These are phyloP conservation scores for Crinitomyces ghanaensis DNA, from an alignment of 805 yeast species.

Conservation along the genomic window DNA sequence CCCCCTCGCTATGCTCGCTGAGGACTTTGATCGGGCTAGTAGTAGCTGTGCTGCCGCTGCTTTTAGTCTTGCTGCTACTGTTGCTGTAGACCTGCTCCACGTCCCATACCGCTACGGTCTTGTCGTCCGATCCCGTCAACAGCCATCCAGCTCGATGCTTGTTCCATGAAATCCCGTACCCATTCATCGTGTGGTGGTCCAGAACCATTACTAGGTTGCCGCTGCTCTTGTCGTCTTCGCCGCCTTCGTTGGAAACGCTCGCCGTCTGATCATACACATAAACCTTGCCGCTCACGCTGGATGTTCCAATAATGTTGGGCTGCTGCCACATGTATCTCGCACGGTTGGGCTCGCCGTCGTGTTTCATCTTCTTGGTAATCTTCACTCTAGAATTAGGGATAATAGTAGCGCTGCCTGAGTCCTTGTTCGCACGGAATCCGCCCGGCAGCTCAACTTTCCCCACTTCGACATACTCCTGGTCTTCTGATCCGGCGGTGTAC, in stretches of 20 bases:
- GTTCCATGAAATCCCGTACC: constrained; percentile 64
- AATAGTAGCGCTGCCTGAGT: constrained; percentile 1
- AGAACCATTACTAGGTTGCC: constrained; percentile 11
- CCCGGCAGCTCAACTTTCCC: constrained; percentile 12
- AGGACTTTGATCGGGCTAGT: constrained; percentile 5
- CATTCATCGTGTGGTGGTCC: constrained; percentile 45
- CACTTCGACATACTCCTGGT: constrained; percentile 14
- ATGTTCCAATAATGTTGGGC: constrained; percentile 40
- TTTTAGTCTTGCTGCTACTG: neutral
- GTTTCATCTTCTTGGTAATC: constrained; percentile 42
- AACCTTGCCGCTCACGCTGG: constrained; percentile 32
- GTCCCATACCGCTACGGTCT: constrained; percentile 64
- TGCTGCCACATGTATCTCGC: constrained; percentile 42
- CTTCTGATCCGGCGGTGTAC: constrained; percentile 13
- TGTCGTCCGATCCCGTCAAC: constrained; percentile 56
- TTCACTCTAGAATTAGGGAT: constrained; percentile 5
- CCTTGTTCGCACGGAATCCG: constrained; percentile 2
- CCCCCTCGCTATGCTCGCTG: constrained; percentile 16
- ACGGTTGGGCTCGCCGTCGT: constrained; percentile 56
- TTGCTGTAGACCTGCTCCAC: too few species aligned
- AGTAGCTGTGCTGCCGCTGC: constrained; percentile 18
- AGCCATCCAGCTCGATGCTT: constrained; percentile 31
- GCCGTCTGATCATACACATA: constrained; percentile 21
- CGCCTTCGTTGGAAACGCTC: constrained; percentile 8
- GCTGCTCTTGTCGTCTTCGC: constrained; percentile 7